Evolutionary conservation across 495 filamentous ascomycete species (phyloP).

Genomic region (Hamigera avellanea): DNA sequence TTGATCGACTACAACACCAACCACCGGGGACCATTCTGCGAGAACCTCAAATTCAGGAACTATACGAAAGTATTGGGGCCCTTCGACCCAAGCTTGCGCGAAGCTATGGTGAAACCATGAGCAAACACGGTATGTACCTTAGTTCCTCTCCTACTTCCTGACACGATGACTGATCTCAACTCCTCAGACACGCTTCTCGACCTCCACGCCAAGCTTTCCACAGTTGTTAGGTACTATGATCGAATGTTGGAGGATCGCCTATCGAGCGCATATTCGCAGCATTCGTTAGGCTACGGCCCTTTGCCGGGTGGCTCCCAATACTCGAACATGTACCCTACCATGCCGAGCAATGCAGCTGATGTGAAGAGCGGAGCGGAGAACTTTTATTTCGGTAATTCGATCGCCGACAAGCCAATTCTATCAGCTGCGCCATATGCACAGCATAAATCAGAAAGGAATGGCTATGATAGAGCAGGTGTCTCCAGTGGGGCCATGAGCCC

Average conservation of each 20-base stretch:
- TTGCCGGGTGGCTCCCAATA: constrained; percentile 39
- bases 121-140: constrained; percentile 73
- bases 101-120: constrained; percentile 98
- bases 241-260: constrained; percentile 94
- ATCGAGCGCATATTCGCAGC: constrained; percentile 83
- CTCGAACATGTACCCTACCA: constrained; percentile 54
- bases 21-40: constrained; percentile 88
- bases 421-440: constrained; percentile 34
- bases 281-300: constrained; percentile 40
- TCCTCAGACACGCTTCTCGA: constrained; percentile 74
- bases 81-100: constrained; percentile 88
- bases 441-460: constrained; percentile 11
- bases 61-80: constrained; percentile 91
- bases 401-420: constrained; percentile 30
- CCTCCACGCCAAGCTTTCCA: constrained; percentile 87
- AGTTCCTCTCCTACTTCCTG: background rate
- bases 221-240: constrained; percentile 97
- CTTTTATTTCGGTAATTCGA: constrained; percentile 63
- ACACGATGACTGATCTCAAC: constrained; percentile 14
- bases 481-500: constrained; percentile 14
- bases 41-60: constrained; percentile 94
- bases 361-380: constrained; percentile 52
- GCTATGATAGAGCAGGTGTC: constrained; percentile 7
- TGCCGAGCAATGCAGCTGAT: constrained; percentile 40
- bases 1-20: constrained; percentile 90